Percentiles rank a stretch among this genome's conserved stretches.
Conservation (phyloP, 805 yeast genomes). For the Yarrowia porcina region DNA sequence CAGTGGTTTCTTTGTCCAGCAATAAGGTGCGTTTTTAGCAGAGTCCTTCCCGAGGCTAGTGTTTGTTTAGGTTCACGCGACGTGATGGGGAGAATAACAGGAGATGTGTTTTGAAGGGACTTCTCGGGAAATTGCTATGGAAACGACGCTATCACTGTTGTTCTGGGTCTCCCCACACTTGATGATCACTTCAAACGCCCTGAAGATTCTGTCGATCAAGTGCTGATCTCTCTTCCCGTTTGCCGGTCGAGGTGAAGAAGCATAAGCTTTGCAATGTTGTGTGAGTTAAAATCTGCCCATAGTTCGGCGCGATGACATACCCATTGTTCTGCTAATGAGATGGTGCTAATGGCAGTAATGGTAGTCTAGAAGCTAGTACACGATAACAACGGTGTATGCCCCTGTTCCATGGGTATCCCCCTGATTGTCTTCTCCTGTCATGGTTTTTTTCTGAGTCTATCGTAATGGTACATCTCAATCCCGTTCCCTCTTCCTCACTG, state of each 20-base stretch:
- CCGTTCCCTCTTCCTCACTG: not conserved
- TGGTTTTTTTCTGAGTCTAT: too few relatives aligned
- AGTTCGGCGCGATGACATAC: not conserved
- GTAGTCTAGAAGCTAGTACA: too few relatives aligned
- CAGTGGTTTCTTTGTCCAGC: not conserved
- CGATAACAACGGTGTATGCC: too few relatives aligned
- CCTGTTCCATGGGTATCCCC: too few relatives aligned
- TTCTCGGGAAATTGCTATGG: too few relatives aligned
- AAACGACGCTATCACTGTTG: too few relatives aligned
- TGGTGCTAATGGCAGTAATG: too few relatives aligned
- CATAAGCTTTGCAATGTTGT: not conserved
- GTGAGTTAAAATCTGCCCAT: constrained; percentile 1
- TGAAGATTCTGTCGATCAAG: constrained; percentile 1
- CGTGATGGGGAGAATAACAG: too few relatives aligned
- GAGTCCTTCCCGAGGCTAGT: constrained; percentile 9
- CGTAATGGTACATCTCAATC: too few relatives aligned
- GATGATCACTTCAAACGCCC: not conserved
- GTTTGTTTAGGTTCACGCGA: constrained; percentile 2
- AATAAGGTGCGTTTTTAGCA: constrained; percentile 1
- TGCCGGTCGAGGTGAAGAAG: not conserved
- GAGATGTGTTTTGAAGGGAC: too few relatives aligned
- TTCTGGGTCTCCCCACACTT: too few relatives aligned
- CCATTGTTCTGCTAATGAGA: not conserved
- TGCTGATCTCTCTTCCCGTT: constrained; percentile 3
- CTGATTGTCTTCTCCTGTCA: too few relatives aligned